These are phyloP conservation scores for Clavispora phyllophila DNA, from an alignment of 805 yeast species.

Conservation along the genomic window DNA sequence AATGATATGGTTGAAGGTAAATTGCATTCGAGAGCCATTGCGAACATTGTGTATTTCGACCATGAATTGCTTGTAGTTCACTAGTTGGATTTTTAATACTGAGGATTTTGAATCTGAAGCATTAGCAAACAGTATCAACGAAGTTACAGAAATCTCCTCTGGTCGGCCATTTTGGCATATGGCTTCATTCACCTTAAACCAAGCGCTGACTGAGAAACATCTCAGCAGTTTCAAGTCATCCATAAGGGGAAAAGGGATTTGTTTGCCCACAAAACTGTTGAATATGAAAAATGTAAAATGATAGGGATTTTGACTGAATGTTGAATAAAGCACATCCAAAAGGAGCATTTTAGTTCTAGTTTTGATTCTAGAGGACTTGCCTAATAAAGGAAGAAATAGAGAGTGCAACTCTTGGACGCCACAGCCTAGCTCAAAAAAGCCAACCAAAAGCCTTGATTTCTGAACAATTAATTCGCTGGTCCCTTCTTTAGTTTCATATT, in stretches of 20 bases:
- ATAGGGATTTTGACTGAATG: constrained; percentile 18
- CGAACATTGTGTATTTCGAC: constrained; percentile 23
- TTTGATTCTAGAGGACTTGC: constrained; percentile 2
- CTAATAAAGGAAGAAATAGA: constrained; percentile 17
- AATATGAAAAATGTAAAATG: constrained; percentile 28
- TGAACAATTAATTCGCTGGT: not conserved
- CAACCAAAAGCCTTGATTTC: constrained; percentile 19
- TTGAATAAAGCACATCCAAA: constrained; percentile 20
- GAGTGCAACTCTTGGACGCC: constrained; percentile 17
- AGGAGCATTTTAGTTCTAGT: constrained; percentile 12
- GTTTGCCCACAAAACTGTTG: constrained; percentile 11
- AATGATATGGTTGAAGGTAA: constrained; percentile 29
- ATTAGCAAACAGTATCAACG: constrained; percentile 24
- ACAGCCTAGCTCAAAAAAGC: constrained; percentile 33
- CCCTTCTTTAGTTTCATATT: not conserved
- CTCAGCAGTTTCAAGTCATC: constrained; percentile 14
- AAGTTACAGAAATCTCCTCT: constrained; percentile 11
- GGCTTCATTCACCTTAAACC: constrained; percentile 31
- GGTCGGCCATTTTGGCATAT: constrained; percentile 4
- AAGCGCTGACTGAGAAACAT: constrained; percentile 32
- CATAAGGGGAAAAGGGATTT: constrained; percentile 11
- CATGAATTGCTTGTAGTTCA: constrained; percentile 26
- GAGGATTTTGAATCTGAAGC: constrained; percentile 20
- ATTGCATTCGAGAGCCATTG: constrained; percentile 23
- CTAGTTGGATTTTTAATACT: constrained; percentile 23